Percentiles rank a stretch among this genome's conserved stretches.
Evolutionary conservation across 768 basidiomycete species (phyloP).

Genomic region (Exidia glandulosa): DNA sequence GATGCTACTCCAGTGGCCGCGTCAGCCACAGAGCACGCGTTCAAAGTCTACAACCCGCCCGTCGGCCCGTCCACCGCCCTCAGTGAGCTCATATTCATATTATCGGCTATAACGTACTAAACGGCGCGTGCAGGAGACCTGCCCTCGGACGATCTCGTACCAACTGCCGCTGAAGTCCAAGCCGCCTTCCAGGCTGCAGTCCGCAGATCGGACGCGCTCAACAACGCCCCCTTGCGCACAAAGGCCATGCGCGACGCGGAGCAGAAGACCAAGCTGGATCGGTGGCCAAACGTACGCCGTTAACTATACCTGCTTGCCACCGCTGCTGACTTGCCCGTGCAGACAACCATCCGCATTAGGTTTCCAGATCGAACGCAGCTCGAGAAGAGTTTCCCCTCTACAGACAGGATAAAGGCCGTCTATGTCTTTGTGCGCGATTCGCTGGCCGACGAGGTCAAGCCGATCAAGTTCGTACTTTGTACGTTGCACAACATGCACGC

Average conservation of each 20-base stretch:
- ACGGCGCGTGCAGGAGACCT: conserved; percentile 25
- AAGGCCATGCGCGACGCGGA: conserved; percentile 52
- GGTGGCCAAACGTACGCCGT: conserved; percentile 58
- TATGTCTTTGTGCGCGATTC: conserved; percentile 74
- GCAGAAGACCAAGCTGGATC: conserved; percentile 45
- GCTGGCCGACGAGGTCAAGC: conserved; percentile 63
- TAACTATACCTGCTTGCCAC: background rate
- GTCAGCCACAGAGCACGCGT: conserved; percentile 1
- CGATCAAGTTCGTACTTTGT: conserved; percentile 81
- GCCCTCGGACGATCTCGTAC: conserved; percentile 66
- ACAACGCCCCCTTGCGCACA: conserved; percentile 60
- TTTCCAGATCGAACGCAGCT: conserved; percentile 76
- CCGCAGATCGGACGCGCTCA: conserved; percentile 49
- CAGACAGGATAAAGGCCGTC: conserved; percentile 66
- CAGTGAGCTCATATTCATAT: background rate
- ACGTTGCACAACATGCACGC: conserved; percentile 16
- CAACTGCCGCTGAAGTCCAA: conserved; percentile 59
- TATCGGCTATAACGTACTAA: background rate
- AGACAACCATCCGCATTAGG: conserved; percentile 75
- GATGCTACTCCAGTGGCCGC: background rate
- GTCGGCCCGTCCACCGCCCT: background rate
- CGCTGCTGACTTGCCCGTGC: conserved; percentile 3
- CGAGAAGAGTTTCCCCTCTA: conserved; percentile 68
- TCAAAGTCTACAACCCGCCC: background rate
- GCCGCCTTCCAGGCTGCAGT: conserved; percentile 52